Evolutionary conservation across 129 eudicot genomes (phyloP), one percentile per base, ranked within the genome.

Genomic region (Scalesia atractyloides): DNA sequence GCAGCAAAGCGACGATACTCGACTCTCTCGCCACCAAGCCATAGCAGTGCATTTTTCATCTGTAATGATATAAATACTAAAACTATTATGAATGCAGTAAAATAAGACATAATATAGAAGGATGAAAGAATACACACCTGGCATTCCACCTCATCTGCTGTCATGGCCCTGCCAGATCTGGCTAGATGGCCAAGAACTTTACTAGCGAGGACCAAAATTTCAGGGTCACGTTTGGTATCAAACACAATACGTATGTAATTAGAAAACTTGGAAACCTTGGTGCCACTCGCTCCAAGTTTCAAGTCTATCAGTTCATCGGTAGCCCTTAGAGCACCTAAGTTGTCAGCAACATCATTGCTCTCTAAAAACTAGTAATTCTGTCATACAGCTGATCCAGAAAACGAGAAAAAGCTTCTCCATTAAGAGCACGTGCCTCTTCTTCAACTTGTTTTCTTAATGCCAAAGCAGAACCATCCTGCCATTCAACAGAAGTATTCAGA

Each of bases 1-100:
- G 99, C 97, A 51, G 97, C 99, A 73, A 94, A 89, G 26, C 92
- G 97, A 68, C 96, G 97, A 82, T 88, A 81, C 78, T 94, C 99
- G 49, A 90, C 84, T 83, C 99, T 85, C 66, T 94, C 97, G 1
- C 88, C 96, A 63, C 84, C 84, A 73, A 94, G 97, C 99, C 99
- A 94, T 22, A 86, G 89, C 89, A 94, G 68, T 13, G 99, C 97
- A 69, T 70, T 83, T 84, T 84, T 90, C 44, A 90, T 84, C 99
- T 94, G 81, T 8, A 34, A 74, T 69, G 68, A 57, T 46, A 63
- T 43, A 73, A 53, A 63, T 19, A 46, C n/a, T 14, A 48, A 9
- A 69, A 76, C 56, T 60, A 30, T 34, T 30, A 79, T 9, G 48
- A 22, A 57, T 4, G 58, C 11, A 61, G 1, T 3, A 5, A 63